Base-by-base conservation (phyloP, 106 monocot genomes). In the Dactylorhiza incarnata region DNA sequence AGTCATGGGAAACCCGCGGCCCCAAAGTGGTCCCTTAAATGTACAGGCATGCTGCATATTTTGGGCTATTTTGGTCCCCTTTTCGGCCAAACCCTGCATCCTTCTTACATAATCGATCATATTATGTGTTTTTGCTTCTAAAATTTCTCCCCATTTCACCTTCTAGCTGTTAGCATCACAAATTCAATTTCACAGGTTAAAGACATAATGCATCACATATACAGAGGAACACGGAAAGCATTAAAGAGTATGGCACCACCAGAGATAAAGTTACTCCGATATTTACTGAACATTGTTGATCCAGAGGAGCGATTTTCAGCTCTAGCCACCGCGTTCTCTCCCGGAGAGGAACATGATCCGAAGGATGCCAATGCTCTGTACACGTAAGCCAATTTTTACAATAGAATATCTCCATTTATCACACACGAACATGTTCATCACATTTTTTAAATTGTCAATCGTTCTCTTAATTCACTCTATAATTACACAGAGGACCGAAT, bases 171-270 rank as follows among this genome's bases (percentile, higher is more conserved):
- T 66, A 22, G 61, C n/a, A 55, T 51, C 48, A 17, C 17, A 25
- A 55, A 22, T 53, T 26, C 69, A 66, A 6, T 55, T 51, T 19
- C 85, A 74, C 84, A 97, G 97, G 94, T 88, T 68, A 97, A 97
- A 83, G 83, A 93, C 48, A 94, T 97, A 75, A 97, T 97, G 97
- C 81, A 87, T 77, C 85, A 82, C 26, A 94, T 97, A 74, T 97
- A 93, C 81, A 91, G 67, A 80, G 71, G 81, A 24, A 91, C 94
- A 72, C 85, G 85, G 46, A 91, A 81, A 78, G 87, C 89, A 81
- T 78, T 97, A 54, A 89, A 75, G 75, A 89, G 71, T 71, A 91
- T 97, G 74, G 83, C 85, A 43, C 94, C 97, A 20, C 85, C 78
- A 48, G 97, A 97, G 79, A 91, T 97, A 78, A 91, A 90, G 89